Evolutionary conservation across 2,329 filamentous ascomycete species (phyloP).

Genomic region (Stemphylium lycopersici): DNA sequence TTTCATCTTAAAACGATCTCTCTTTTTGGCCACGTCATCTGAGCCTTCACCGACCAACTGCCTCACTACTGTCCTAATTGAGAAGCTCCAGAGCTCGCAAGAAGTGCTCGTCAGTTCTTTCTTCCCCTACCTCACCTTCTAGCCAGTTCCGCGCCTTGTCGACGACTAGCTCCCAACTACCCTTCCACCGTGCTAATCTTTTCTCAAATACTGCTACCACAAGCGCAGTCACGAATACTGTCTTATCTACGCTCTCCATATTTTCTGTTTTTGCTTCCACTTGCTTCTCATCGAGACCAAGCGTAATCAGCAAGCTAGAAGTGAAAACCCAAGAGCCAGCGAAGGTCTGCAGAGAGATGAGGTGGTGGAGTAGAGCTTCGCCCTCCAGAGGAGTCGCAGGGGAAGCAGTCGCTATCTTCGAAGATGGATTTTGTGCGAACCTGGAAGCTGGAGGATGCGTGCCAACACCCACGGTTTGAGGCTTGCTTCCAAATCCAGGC

Average conservation of each 20-base stretch:
- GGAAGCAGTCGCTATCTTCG: neutral
- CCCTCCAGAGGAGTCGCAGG: slow-evolving; percentile 17
- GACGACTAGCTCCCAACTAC: slow-evolving; percentile 69
- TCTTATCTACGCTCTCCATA: slow-evolving; percentile 14
- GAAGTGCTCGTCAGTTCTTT: neutral
- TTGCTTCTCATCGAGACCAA: neutral
- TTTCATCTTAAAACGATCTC: too few relatives aligned
- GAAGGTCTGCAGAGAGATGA: slow-evolving; percentile 64
- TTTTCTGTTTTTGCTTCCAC: neutral
- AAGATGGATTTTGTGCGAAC: too few relatives aligned
- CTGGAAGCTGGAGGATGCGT: too few relatives aligned
- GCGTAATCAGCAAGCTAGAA: slow-evolving; percentile 2
- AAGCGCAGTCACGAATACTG: slow-evolving; percentile 47
- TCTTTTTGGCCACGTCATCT: too few relatives aligned
- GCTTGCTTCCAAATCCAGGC: too few relatives aligned
- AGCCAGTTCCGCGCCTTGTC: slow-evolving; percentile 62
- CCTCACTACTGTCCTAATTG: neutral
- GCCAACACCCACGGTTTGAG: too few relatives aligned
- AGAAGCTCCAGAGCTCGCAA: neutral
- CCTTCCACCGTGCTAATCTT: slow-evolving; percentile 54
- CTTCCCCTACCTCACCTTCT: slow-evolving; percentile 5
- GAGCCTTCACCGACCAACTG: too few relatives aligned
- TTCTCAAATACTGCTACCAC: slow-evolving; percentile 59
- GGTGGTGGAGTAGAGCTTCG: slow-evolving; percentile 43
- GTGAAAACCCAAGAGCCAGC: slow-evolving; percentile 58